Percentiles rank a stretch among this genome's conserved stretches.
phyloP scores from a whole-genome alignment of 768 basidiomycete species.

The Russula compacta region DNA sequence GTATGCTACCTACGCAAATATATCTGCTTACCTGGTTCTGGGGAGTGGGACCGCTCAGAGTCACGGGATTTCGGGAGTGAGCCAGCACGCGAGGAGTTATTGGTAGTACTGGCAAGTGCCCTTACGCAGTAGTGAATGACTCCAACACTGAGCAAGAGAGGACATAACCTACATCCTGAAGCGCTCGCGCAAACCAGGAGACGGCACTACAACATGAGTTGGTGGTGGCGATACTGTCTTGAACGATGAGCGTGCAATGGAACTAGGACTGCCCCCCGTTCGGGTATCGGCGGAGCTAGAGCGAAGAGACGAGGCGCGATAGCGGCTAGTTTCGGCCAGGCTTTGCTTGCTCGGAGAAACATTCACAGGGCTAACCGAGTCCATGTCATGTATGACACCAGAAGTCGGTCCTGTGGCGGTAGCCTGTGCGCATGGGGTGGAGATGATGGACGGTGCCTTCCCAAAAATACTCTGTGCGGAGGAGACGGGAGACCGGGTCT shows the following conservation, averaged over 20 bases:
- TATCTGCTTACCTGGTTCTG: neutral
- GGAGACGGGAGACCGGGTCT: constrained; percentile 8
- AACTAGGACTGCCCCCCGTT: neutral
- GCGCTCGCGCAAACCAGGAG: constrained; percentile 1
- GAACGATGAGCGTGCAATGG: neutral
- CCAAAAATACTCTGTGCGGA: constrained; percentile 16
- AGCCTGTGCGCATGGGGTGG: neutral
- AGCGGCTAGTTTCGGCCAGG: neutral
- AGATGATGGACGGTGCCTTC: neutral
- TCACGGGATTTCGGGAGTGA: constrained; percentile 2
- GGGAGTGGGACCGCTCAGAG: neutral
- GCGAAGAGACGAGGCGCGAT: neutral
- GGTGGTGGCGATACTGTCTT: constrained; percentile 7
- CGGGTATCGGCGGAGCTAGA: neutral
- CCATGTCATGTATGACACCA: neutral
- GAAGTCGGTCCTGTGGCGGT: neutral
- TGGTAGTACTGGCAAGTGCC: neutral
- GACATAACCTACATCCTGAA: constrained; percentile 4
- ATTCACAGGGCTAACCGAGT: neutral
- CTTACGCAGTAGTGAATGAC: neutral
- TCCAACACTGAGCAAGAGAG: neutral
- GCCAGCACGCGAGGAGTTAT: neutral
- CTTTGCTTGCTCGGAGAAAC: neutral
- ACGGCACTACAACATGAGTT: neutral
- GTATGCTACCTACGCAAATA: neutral